Conservation (phyloP, 2,329 filamentous ascomycete genomes). For the Metarhizium sp. region DNA sequence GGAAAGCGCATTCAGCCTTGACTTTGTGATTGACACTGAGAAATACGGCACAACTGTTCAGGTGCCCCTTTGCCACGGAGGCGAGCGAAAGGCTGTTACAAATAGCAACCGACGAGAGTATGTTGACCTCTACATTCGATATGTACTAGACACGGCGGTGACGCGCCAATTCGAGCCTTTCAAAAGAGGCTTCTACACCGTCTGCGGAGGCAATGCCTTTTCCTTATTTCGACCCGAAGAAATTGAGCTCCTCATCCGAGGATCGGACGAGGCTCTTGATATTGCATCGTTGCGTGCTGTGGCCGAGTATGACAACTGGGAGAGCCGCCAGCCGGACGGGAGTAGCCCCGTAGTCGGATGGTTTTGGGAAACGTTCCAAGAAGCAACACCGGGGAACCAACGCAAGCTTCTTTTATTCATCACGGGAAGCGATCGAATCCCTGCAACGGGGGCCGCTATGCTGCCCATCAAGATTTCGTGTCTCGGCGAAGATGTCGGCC, state of each 20-base stretch:
- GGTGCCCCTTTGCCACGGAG: constrained; percentile 64
- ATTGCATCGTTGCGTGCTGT: constrained; percentile 66
- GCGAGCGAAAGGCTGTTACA: constrained; percentile 69
- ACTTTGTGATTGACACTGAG: constrained; percentile 71
- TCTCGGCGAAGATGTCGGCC: constrained; percentile 61
- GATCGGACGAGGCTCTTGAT: constrained; percentile 76
- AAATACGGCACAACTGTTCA: constrained; percentile 61
- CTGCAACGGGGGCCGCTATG: constrained; percentile 75
- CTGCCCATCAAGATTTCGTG: constrained; percentile 68
- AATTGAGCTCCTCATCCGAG: constrained; percentile 78
- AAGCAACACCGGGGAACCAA: constrained; percentile 57
- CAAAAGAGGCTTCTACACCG: constrained; percentile 86
- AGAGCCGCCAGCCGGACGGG: constrained; percentile 41
- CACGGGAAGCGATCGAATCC: constrained; percentile 83
- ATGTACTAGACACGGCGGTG: constrained; percentile 70
- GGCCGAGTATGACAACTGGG: constrained; percentile 78
- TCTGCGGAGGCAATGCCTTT: constrained; percentile 80
- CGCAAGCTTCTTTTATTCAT: constrained; percentile 76
- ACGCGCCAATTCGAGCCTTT: constrained; percentile 84
- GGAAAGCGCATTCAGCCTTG: constrained; percentile 66
- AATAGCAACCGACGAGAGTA: constrained; percentile 77
- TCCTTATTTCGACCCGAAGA: constrained; percentile 84
- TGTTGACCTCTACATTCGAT: constrained; percentile 73
- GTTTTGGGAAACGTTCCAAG: constrained; percentile 81
- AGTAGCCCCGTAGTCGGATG: constrained; percentile 62